Percentiles rank a stretch among this genome's conserved stretches.
Evolutionary conservation across 2,329 filamentous ascomycete species (phyloP).

Genomic region (Stylonectria norvegica): DNA sequence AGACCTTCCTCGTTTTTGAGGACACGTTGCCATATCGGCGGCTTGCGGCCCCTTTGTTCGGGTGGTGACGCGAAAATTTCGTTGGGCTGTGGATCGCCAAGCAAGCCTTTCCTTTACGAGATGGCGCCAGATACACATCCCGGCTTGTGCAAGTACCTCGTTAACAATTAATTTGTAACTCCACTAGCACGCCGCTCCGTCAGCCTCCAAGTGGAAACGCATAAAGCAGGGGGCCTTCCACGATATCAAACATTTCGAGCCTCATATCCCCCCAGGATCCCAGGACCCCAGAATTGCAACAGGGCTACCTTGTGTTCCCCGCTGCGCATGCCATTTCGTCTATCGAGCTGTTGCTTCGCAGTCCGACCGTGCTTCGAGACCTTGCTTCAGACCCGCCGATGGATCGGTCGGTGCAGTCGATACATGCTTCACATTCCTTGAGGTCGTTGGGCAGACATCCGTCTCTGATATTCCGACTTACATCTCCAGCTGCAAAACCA

Average conservation of each 20-base stretch:
- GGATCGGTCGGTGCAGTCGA: too few relatives aligned
- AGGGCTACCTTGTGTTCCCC: constrained; percentile 9
- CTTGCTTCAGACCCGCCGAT: too few relatives aligned
- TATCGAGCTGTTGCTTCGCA: constrained; percentile 1
- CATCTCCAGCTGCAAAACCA: constrained; percentile 4
- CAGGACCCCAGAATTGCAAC: constrained; percentile 18
- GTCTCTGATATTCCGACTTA: constrained; percentile 4
- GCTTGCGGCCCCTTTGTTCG: constrained; percentile 16
- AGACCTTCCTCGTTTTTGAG: constrained; percentile 11
- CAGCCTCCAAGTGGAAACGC: constrained; percentile 2
- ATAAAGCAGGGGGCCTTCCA: constrained; percentile 12
- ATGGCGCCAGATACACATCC: constrained; percentile 21
- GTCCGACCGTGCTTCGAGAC: constrained; percentile 3
- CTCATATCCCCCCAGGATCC: constrained; percentile 16
- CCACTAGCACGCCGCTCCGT: constrained; percentile 9
- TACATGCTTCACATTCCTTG: too few relatives aligned
- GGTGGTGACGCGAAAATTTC: constrained; percentile 31
- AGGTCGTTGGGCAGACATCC: constrained; percentile 1
- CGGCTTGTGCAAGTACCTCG: constrained; percentile 31
- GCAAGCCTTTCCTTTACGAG: constrained; percentile 27
- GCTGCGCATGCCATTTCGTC: constrained; percentile 3
- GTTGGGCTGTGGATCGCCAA: constrained; percentile 29
- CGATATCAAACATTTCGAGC: constrained; percentile 13
- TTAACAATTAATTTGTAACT: constrained; percentile 35
- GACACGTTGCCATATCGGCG: constrained; percentile 17